phyloP scores from a whole-genome alignment of 306 rosid genomes.

The Fragaria ananassa region DNA sequence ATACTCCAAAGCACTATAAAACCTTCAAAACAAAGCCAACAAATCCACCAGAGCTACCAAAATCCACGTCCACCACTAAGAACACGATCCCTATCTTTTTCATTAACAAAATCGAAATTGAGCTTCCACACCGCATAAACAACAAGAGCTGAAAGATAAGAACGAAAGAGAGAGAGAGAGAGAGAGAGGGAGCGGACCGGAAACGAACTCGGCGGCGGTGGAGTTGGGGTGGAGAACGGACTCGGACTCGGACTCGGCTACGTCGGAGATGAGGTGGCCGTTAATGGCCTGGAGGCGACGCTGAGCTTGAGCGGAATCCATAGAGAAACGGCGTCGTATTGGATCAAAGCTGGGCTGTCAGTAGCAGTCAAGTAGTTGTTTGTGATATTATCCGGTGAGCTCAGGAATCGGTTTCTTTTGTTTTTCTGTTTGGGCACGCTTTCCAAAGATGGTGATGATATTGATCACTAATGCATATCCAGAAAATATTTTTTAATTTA shows the following conservation, averaged over 20 bases:
- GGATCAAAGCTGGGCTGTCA: background rate
- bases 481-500: background rate
- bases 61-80: slow-evolving; percentile 1
- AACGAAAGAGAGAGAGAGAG: too few relatives aligned
- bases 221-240: slow-evolving; percentile 52
- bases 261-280: slow-evolving; percentile 47
- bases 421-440: slow-evolving; percentile 10
- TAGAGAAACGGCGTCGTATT: background rate
- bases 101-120: background rate
- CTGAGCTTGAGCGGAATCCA: slow-evolving; percentile 63
- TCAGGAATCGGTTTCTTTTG: background rate
- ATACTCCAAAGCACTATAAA: background rate
- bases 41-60: too few relatives aligned
- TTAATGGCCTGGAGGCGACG: slow-evolving; percentile 72
- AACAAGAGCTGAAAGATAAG: background rate
- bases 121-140: background rate
- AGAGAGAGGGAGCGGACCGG: slow-evolving; percentile 42
- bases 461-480: background rate
- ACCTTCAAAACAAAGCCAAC: too few relatives aligned
- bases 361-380: background rate
- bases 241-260: slow-evolving; percentile 33
- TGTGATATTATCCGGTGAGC: background rate
- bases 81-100: background rate
- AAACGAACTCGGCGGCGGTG: slow-evolving; percentile 72
- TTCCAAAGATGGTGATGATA: background rate